Evolutionary conservation across 768 basidiomycete genomes (phyloP).

Genomic region (Mycena capillaripes): DNA sequence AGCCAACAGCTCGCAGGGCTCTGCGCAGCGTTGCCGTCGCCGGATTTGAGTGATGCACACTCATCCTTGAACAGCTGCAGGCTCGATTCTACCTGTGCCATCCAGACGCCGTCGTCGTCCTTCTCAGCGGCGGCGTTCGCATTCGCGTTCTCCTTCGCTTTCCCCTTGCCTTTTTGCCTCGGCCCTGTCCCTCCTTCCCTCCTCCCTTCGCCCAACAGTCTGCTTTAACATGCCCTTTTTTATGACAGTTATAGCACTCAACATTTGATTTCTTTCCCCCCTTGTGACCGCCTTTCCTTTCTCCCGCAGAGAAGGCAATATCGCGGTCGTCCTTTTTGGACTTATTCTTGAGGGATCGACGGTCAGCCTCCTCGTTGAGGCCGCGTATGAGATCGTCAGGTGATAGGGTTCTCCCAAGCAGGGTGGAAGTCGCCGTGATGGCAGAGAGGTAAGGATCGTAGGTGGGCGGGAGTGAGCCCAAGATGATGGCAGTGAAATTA

Average conservation of each 20-base stretch:
- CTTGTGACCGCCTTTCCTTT: neutral
- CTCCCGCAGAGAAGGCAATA: conserved; percentile 23
- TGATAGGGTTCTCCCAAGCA: conserved; percentile 22
- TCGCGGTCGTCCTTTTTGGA: neutral
- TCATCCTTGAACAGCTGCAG: neutral
- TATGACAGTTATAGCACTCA: conserved; percentile 39
- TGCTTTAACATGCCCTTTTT: conserved; percentile 37
- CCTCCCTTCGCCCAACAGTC: conserved; percentile 28
- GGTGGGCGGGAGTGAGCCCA: conserved; percentile 42
- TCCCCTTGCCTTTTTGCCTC: conserved; percentile 17
- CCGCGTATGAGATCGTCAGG: conserved; percentile 36
- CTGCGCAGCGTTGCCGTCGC: neutral
- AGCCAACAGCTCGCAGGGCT: conserved; percentile 8
- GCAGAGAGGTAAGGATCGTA: conserved; percentile 39
- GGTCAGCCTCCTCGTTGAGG: conserved; percentile 37
- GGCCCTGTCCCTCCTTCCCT: conserved; percentile 29
- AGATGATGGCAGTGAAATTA: conserved; percentile 7
- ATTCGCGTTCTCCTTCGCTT: conserved; percentile 8
- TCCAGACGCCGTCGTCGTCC: conserved; percentile 27
- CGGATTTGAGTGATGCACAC: neutral
- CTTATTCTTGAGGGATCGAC: conserved; percentile 22
- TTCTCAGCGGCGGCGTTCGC: conserved; percentile 12
- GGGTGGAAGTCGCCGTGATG: conserved; percentile 36
- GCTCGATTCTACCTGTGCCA: conserved; percentile 25
- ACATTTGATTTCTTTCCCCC: conserved; percentile 4